These are phyloP conservation scores for Metschnikowia aberdeeniae DNA, from an alignment of 805 yeast species.

Conservation along the genomic window DNA sequence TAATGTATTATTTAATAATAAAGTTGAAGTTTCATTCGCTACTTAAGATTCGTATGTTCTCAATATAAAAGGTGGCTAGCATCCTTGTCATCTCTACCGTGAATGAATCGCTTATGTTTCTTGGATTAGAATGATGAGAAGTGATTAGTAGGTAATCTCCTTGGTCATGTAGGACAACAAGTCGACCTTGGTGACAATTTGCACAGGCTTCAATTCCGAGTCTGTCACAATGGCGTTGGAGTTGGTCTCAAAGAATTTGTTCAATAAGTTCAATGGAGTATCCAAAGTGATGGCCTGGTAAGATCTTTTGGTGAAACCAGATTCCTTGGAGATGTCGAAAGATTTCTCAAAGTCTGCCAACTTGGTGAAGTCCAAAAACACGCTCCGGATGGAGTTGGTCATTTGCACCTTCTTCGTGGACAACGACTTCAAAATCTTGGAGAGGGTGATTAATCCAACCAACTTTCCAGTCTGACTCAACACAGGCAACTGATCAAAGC, in stretches of 20 bases:
- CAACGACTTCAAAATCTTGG: constrained; percentile 62
- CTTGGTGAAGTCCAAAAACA: constrained; percentile 72
- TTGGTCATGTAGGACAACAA: constrained; percentile 53
- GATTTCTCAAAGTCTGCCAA: constrained; percentile 64
- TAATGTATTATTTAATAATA: too few species aligned
- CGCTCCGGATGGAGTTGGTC: constrained; percentile 52
- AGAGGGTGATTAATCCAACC: constrained; percentile 72
- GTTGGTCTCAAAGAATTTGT: constrained; percentile 77
- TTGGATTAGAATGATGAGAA: background rate
- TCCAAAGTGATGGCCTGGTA: constrained; percentile 63
- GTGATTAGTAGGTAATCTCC: constrained; percentile 17
- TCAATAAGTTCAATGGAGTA: constrained; percentile 64
- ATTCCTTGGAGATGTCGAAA: constrained; percentile 53
- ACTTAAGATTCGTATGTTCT: too few species aligned
- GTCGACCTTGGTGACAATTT: constrained; percentile 86
- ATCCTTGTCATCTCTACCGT: too few species aligned
- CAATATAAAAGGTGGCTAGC: too few species aligned
- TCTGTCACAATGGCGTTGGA: constrained; percentile 83
- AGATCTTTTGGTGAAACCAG: constrained; percentile 57
- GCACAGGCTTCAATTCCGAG: constrained; percentile 63
- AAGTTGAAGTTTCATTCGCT: too few species aligned
- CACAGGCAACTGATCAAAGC: constrained; percentile 84
- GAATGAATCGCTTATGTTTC: too few species aligned
- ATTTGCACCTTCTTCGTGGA: constrained; percentile 56
- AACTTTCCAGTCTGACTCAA: constrained; percentile 56